Percentiles rank a stretch among this genome's conserved stretches.
Conservation (phyloP, 768 basidiomycete species). For the Sarcomyxa edulis region DNA sequence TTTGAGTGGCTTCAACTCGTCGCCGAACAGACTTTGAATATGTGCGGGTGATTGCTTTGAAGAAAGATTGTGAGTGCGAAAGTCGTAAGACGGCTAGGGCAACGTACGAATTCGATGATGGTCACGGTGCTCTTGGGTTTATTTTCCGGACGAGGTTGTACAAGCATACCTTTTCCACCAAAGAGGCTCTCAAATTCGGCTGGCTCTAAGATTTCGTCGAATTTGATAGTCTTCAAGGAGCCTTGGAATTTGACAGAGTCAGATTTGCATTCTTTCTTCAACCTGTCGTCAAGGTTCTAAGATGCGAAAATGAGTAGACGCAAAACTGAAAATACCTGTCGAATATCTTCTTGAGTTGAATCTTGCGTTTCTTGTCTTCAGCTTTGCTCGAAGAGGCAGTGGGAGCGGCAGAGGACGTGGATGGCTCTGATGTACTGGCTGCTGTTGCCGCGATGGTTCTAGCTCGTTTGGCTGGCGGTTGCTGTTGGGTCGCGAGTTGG, state of each 20-base stretch:
- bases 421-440: conserved; percentile 5
- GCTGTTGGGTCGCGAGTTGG: conserved; percentile 15
- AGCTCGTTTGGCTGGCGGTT: conserved; percentile 26
- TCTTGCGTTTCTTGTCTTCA: conserved; percentile 33
- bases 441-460: conserved; percentile 11
- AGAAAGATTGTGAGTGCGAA: background rate
- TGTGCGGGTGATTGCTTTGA: conserved; percentile 18
- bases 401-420: conserved; percentile 12
- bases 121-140: conserved; percentile 36
- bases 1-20: conserved; percentile 28
- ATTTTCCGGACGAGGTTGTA: conserved; percentile 33
- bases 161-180: conserved; percentile 26
- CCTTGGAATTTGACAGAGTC: conserved; percentile 36
- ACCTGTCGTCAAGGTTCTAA: conserved; percentile 11
- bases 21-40: conserved; percentile 25
- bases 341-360: conserved; percentile 33
- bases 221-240: conserved; percentile 27
- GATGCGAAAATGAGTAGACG: background rate
- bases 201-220: conserved; percentile 32
- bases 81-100: background rate
- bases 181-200: conserved; percentile 30
- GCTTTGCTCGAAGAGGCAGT: conserved; percentile 21
- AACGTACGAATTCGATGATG: conserved; percentile 31
- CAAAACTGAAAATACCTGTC: conserved; percentile 21
- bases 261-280: conserved; percentile 37